A percentile compares a stretch with the other conserved stretches of the same genome.
Conservation (phyloP, 495 filamentous ascomycete genomes). For the Trichoderma parareesei region DNA sequence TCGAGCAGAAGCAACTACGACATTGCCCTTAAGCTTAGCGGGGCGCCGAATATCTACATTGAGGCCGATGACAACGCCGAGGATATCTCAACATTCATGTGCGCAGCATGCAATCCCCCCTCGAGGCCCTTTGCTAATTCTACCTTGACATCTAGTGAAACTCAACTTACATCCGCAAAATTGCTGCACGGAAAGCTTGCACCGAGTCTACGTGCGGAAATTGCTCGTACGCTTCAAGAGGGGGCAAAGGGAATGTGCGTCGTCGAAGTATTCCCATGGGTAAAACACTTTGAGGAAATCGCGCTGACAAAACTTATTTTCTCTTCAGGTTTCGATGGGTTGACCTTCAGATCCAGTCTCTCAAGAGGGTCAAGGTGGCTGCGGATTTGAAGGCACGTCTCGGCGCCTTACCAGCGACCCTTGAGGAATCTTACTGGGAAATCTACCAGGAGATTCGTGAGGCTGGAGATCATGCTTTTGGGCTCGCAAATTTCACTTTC, state of each 20-base stretch:
- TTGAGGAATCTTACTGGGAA: slow-evolving; percentile 11
- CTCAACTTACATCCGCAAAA: slow-evolving; percentile 7
- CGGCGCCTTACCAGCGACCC: slow-evolving; percentile 1
- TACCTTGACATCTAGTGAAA: background rate
- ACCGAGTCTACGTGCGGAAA: slow-evolving; percentile 2
- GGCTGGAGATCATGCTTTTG: slow-evolving; percentile 9
- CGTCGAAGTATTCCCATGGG: background rate
- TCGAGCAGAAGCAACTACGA: slow-evolving; percentile 9
- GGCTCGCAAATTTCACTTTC: slow-evolving; percentile 15
- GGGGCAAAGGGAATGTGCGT: slow-evolving; percentile 8
- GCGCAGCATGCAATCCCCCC: background rate
- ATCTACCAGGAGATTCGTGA: slow-evolving; percentile 8
- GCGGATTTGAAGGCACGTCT: slow-evolving; percentile 13
- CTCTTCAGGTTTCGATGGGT: slow-evolving; percentile 14
- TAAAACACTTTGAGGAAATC: background rate
- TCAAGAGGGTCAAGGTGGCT: slow-evolving; percentile 11
- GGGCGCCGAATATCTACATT: slow-evolving; percentile 8
- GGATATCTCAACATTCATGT: slow-evolving; percentile 10
- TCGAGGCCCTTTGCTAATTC: background rate
- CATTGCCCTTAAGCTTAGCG: background rate
- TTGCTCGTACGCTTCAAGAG: background rate
- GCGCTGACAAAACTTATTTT: background rate
- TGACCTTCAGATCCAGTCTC: slow-evolving; percentile 14
- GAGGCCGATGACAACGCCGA: slow-evolving; percentile 9
- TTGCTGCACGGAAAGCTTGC: slow-evolving; percentile 3